Evolutionary conservation across 345 rosid species (phyloP).

Genomic region (Populus simonii): DNA sequence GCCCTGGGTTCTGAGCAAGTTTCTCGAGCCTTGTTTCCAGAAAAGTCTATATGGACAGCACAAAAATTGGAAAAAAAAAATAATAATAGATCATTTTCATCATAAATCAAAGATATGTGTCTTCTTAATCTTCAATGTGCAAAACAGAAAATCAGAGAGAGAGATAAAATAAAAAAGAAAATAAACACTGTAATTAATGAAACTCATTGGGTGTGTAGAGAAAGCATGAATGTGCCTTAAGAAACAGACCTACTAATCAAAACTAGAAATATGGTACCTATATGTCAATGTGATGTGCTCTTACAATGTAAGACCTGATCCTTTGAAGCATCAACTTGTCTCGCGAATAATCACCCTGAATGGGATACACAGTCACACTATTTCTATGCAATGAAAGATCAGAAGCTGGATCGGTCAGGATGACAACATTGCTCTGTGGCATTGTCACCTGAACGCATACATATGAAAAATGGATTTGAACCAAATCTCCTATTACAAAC

Average conservation of each 20-base stretch:
- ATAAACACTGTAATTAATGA: neutral
- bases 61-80: neutral
- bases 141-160: neutral
- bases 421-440: slow-evolving; percentile 66
- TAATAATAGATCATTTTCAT: neutral
- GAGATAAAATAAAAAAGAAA: neutral
- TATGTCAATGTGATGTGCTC: slow-evolving; percentile 50
- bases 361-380: slow-evolving; percentile 31
- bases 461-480: neutral
- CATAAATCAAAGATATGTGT: neutral
- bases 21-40: slow-evolving; percentile 58
- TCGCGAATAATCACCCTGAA: slow-evolving; percentile 69
- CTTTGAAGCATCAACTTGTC: slow-evolving; percentile 95
- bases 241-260: slow-evolving; percentile 4
- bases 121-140: neutral
- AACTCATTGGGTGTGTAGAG: neutral
- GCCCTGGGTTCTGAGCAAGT: slow-evolving; percentile 33
- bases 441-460: slow-evolving; percentile 57
- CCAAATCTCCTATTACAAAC: neutral
- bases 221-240: neutral
- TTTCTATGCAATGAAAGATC: slow-evolving; percentile 50
- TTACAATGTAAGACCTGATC: slow-evolving; percentile 98
- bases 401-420: slow-evolving; percentile 87
- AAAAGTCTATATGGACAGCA: slow-evolving; percentile 50
- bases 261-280: slow-evolving; percentile 50